phyloP scores from a whole-genome alignment of 768 basidiomycete species.

The Porpolomopsis calyptriformis region DNA sequence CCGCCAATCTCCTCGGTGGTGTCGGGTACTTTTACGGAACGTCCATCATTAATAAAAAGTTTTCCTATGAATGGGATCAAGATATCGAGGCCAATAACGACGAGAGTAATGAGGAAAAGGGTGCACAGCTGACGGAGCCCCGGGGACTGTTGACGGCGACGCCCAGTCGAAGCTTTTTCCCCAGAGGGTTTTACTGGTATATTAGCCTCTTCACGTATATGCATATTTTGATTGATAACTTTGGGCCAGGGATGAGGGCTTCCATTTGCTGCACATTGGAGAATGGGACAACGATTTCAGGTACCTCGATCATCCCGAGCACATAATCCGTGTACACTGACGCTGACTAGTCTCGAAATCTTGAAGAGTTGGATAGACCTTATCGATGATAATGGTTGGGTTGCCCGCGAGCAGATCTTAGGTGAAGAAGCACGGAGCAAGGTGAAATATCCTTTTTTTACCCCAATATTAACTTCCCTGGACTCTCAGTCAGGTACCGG shows the following conservation, averaged over 20 bases:
- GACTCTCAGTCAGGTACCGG: conserved; percentile 49
- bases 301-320: conserved; percentile 20
- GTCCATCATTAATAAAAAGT: conserved; percentile 76
- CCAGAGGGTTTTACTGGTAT: conserved; percentile 93
- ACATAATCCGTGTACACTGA: background rate
- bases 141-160: conserved; percentile 80
- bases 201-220: background rate
- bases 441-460: conserved; percentile 26
- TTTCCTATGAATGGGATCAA: conserved; percentile 89
- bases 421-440: conserved; percentile 95
- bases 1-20: conserved; percentile 85
- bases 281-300: conserved; percentile 88
- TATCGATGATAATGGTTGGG: conserved; percentile 93
- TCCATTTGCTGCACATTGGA: conserved; percentile 86
- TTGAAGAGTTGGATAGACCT: conserved; percentile 82
- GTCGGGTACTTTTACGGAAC: conserved; percentile 92
- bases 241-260: conserved; percentile 80
- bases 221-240: conserved; percentile 3
- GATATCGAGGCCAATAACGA: conserved; percentile 29
- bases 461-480: background rate
- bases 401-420: conserved; percentile 90
- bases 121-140: conserved; percentile 64
- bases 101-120: conserved; percentile 32
- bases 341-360: conserved; percentile 61
- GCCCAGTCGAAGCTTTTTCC: conserved; percentile 94